Evolutionary conservation across 1,139 yeast species (phyloP).

Genomic region (Magnusiomyces sp.): DNA sequence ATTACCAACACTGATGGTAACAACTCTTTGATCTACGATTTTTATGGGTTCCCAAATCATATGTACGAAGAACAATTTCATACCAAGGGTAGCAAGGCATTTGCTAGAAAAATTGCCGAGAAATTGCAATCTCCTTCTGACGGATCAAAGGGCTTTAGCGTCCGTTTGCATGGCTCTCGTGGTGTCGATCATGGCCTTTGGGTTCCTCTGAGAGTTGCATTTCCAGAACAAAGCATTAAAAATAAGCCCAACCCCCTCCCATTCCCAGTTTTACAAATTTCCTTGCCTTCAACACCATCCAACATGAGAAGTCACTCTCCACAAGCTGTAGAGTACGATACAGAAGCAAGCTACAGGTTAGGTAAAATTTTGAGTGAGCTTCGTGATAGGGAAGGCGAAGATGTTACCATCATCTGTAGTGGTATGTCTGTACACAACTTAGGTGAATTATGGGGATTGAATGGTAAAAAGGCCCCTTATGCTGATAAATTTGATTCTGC

Average conservation of each 20-base stretch:
- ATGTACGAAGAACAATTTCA: slow-evolving; percentile 59
- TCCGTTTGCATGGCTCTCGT: slow-evolving; percentile 39
- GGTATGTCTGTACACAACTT: slow-evolving; percentile 79
- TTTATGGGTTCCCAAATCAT: slow-evolving; percentile 57
- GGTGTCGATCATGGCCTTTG: slow-evolving; percentile 80
- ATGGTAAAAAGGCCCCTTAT: slow-evolving; percentile 38
- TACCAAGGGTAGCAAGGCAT: slow-evolving; percentile 35
- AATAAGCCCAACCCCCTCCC: slow-evolving; percentile 26
- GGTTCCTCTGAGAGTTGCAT: slow-evolving; percentile 72
- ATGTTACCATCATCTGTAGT: slow-evolving; percentile 50
- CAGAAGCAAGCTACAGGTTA: slow-evolving; percentile 43
- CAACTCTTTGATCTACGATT: slow-evolving; percentile 51
- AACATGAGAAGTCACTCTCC: slow-evolving; percentile 6
- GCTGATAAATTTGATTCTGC: slow-evolving; percentile 42
- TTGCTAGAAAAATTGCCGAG: slow-evolving; percentile 41
- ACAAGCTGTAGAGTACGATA: slow-evolving; percentile 22
- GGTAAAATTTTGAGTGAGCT: slow-evolving; percentile 49
- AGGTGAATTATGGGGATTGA: slow-evolving; percentile 37
- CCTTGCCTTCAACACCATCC: slow-evolving; percentile 36
- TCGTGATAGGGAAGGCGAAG: slow-evolving; percentile 35
- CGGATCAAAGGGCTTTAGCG: slow-evolving; percentile 35
- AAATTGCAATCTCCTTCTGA: slow-evolving; percentile 27
- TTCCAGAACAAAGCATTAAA: slow-evolving; percentile 33
- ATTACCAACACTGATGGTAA: slow-evolving; percentile 13
- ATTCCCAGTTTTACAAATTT: slow-evolving; percentile 54